Conservation (phyloP, 345 rosid species). For the Gossypioides kirkii region DNA sequence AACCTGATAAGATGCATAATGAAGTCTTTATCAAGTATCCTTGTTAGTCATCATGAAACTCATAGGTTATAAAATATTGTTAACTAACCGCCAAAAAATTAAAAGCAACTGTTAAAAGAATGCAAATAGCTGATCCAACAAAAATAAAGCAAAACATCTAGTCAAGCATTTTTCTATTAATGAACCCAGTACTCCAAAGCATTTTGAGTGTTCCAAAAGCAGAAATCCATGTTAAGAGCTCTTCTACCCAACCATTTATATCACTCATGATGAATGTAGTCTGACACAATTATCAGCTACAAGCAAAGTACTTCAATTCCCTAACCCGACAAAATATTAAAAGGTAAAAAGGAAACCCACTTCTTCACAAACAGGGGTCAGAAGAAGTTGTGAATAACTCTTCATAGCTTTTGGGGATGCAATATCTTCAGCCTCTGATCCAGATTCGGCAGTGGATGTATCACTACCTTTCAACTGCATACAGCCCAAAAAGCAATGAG, state of each 20-base stretch:
- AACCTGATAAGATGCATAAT: background rate
- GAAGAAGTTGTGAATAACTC: constrained; percentile 73
- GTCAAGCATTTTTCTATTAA: background rate
- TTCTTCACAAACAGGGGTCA: constrained; percentile 99
- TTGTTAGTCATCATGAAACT: background rate
- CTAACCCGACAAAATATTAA: background rate
- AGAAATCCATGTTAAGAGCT: background rate
- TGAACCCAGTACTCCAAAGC: background rate
- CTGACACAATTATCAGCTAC: background rate
- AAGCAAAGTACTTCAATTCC: background rate
- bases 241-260: background rate
- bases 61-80: background rate
- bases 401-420: constrained; percentile 85
- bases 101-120: background rate
- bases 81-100: background rate
- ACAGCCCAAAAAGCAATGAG: constrained; percentile 4
- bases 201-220: background rate
- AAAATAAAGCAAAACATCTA: background rate
- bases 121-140: background rate
- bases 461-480: constrained; percentile 87
- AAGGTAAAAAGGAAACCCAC: constrained; percentile 32
- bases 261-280: background rate
- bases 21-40: background rate
- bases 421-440: constrained; percentile 96
- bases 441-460: constrained; percentile 97